Conservation (phyloP, 495 filamentous ascomycete species). For the Chaetomidium leptoderma region DNA sequence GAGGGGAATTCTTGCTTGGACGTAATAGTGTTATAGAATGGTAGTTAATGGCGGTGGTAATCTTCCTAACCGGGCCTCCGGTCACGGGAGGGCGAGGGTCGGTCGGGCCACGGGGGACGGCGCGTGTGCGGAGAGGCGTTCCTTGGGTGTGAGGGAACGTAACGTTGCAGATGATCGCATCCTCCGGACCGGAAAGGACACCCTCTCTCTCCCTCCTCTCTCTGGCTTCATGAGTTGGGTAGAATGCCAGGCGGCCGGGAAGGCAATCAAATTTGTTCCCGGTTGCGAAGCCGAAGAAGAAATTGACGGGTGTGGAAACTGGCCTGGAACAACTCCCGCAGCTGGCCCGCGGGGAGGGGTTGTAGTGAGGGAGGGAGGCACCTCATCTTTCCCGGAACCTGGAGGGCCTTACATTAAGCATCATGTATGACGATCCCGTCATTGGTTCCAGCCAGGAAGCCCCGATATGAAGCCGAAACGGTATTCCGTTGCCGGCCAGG, state of each 20-base stretch:
- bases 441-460: conserved; percentile 10
- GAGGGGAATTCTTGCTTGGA: neutral
- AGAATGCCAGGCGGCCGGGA: conserved; percentile 19
- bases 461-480: conserved; percentile 31
- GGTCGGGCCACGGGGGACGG: neutral
- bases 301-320: conserved; percentile 10
- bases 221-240: conserved; percentile 18
- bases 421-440: neutral
- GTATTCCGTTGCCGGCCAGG: conserved; percentile 24
- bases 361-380: conserved; percentile 5
- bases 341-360: conserved; percentile 6
- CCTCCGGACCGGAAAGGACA: conserved; percentile 23
- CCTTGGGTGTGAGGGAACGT: conserved; percentile 17
- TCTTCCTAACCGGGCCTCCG: neutral
- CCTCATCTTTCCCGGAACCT: conserved; percentile 28
- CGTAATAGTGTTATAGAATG: neutral
- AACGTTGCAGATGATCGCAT: conserved; percentile 31
- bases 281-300: conserved; percentile 23
- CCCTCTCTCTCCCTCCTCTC: no score
- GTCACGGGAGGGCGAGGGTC: neutral
- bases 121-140: neutral
- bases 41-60: neutral
- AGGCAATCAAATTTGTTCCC: conserved; percentile 26
- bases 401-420: conserved; percentile 27
- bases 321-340: conserved; percentile 29